Evolutionary conservation across 768 basidiomycete genomes (phyloP).

Genomic region (Russula dissimulans): DNA sequence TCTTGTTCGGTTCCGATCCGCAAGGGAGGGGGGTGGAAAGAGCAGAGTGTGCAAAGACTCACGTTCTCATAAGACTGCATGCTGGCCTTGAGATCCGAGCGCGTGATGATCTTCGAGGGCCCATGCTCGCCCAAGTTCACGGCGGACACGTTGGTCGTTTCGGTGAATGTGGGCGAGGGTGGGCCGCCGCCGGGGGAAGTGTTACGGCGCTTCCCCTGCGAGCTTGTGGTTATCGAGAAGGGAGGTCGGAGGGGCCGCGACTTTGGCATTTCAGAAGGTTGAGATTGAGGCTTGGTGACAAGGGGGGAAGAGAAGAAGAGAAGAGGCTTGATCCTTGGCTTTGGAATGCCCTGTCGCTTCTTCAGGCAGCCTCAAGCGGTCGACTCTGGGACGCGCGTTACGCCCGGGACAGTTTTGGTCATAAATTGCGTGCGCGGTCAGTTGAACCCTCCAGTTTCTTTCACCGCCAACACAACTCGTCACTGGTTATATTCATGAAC

Average conservation of each 20-base stretch:
- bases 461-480: too few species aligned
- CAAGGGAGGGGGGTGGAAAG: neutral
- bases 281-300: neutral
- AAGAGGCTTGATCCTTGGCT: neutral
- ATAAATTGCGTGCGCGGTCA: too few species aligned
- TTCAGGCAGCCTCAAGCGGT: too few species aligned
- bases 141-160: slow-evolving; percentile 67
- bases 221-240: slow-evolving; percentile 31
- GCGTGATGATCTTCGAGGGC: slow-evolving; percentile 74
- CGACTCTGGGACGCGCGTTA: too few species aligned
- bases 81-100: slow-evolving; percentile 67
- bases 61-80: slow-evolving; percentile 77
- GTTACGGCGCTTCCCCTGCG: slow-evolving; percentile 27
- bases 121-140: slow-evolving; percentile 70
- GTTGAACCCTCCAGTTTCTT: too few species aligned
- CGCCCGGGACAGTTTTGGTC: too few species aligned
- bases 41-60: slow-evolving; percentile 24
- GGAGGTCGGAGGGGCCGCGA: slow-evolving; percentile 46
- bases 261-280: slow-evolving; percentile 33
- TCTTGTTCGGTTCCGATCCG: neutral
- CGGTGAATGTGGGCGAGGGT: slow-evolving; percentile 80
- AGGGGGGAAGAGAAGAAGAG: neutral
- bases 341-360: too few species aligned
- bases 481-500: too few species aligned
- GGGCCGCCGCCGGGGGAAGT: slow-evolving; percentile 41